phyloP scores from a whole-genome alignment of 192 early-diverging fungal species.

The Paraglomus brasilianum region DNA sequence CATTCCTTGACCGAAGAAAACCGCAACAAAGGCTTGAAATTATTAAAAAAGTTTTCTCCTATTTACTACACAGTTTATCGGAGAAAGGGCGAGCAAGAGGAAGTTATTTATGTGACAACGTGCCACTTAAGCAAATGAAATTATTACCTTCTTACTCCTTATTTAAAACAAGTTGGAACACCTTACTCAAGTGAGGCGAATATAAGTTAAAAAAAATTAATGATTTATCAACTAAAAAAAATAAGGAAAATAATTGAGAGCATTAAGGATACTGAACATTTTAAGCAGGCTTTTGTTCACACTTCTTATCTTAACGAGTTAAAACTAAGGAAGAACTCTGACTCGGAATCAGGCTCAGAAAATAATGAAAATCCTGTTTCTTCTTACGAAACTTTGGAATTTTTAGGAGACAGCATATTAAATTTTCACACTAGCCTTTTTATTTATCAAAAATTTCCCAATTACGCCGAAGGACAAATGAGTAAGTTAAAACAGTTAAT shows the following conservation, averaged over 20 bases:
- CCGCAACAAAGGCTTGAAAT: conserved; percentile 3
- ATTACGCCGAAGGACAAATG: conserved; percentile 22
- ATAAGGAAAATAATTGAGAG: conserved; percentile 7
- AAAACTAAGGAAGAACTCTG: background rate
- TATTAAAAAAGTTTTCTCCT: conserved; percentile 9
- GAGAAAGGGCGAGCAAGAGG: conserved; percentile 1
- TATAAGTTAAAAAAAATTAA: background rate
- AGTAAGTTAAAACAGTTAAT: conserved; percentile 26
- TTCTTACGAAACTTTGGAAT: conserved; percentile 20
- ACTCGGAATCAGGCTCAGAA: no score
- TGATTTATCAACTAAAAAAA: background rate
- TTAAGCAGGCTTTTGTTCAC: conserved; percentile 9
- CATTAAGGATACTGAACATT: background rate
- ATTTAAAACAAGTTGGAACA: conserved; percentile 19
- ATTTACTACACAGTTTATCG: conserved; percentile 13
- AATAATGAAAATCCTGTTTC: no score
- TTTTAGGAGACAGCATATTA: conserved; percentile 18
- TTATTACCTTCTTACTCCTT: background rate
- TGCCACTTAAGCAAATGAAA: conserved; percentile 20
- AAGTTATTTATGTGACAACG: background rate
- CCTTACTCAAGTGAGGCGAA: background rate
- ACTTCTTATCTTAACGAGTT: conserved; percentile 8
- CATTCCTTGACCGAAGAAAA: conserved; percentile 10
- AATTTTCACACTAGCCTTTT: conserved; percentile 5
- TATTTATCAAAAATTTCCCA: conserved; percentile 4